Evolutionary conservation across 129 eudicot genomes (phyloP).

Genomic region (Erigeron canadensis): DNA sequence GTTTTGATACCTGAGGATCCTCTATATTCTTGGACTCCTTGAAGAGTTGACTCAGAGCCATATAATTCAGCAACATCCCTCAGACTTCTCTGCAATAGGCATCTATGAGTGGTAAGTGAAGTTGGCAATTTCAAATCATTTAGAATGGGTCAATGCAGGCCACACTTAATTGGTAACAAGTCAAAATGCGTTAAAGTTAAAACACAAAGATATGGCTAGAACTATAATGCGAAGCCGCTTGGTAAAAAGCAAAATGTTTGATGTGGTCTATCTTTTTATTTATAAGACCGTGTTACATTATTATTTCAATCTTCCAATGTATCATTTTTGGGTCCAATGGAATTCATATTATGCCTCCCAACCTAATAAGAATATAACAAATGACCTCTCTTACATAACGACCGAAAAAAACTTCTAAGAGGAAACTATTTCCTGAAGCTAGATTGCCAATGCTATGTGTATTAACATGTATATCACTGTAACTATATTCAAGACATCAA

Average conservation of each 20-base stretch:
- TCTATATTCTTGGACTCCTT: conserved; percentile 69
- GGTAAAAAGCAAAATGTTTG: background rate
- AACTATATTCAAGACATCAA: no score
- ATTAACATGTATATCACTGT: no score
- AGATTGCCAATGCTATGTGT: no score
- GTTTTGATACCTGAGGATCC: conserved; percentile 50
- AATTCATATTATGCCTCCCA: no score
- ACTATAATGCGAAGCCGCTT: background rate
- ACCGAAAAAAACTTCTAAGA: no score
- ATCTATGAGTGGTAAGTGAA: conserved; percentile 3
- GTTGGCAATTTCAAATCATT: background rate
- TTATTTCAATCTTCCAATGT: no score
- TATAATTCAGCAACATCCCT: conserved; percentile 82
- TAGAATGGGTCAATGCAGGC: background rate
- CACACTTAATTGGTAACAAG: background rate
- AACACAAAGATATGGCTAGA: background rate
- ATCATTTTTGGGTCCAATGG: no score
- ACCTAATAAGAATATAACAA: no score
- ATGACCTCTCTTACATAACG: no score
- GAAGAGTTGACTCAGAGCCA: conserved; percentile 59
- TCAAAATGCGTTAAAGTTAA: background rate
- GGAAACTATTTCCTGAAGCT: no score
- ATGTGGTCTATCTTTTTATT: background rate
- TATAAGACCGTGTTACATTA: no score
- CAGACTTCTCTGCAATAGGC: conserved; percentile 67